Percentiles rank a stretch among this genome's conserved stretches.
Evolutionary conservation across 2,329 filamentous ascomycete species (phyloP).

Genomic region (Triangularia setosa): DNA sequence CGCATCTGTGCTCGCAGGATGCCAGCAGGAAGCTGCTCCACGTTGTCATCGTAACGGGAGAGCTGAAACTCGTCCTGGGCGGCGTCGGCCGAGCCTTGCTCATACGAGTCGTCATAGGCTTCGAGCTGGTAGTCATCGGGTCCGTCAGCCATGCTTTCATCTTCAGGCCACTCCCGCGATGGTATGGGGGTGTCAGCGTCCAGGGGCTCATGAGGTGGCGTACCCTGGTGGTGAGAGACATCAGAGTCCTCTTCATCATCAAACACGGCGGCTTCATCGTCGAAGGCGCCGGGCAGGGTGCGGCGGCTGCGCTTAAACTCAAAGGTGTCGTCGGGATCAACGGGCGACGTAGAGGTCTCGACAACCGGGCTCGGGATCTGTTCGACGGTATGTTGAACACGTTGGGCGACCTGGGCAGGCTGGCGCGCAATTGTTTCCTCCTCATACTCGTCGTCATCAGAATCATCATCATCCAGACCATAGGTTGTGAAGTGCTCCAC

Average conservation of each 20-base stretch:
- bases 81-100: constrained; percentile 24
- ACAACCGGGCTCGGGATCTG: constrained; percentile 22
- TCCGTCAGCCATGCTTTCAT: constrained; percentile 62
- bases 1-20: constrained; percentile 62
- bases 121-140: constrained; percentile 52
- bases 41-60: constrained; percentile 40
- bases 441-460: constrained; percentile 70
- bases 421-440: constrained; percentile 61
- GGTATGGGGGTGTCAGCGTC: constrained; percentile 41
- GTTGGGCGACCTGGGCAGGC: constrained; percentile 35
- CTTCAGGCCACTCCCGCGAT: constrained; percentile 39
- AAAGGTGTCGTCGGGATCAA: constrained; percentile 54
- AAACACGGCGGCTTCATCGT: constrained; percentile 42
- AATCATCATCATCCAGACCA: constrained; percentile 74
- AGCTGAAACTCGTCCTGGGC: constrained; percentile 48
- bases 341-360: constrained; percentile 30
- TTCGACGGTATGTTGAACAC: not conserved
- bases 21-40: constrained; percentile 54
- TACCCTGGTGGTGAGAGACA: constrained; percentile 59
- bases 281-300: constrained; percentile 76
- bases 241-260: constrained; percentile 55
- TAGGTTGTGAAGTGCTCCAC: constrained; percentile 99
- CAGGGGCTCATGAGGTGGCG: constrained; percentile 81
- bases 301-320: constrained; percentile 48
- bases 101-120: constrained; percentile 24